phyloP scores from a whole-genome alignment of 148 eudicot species.

The Simmondsia chinensis region DNA sequence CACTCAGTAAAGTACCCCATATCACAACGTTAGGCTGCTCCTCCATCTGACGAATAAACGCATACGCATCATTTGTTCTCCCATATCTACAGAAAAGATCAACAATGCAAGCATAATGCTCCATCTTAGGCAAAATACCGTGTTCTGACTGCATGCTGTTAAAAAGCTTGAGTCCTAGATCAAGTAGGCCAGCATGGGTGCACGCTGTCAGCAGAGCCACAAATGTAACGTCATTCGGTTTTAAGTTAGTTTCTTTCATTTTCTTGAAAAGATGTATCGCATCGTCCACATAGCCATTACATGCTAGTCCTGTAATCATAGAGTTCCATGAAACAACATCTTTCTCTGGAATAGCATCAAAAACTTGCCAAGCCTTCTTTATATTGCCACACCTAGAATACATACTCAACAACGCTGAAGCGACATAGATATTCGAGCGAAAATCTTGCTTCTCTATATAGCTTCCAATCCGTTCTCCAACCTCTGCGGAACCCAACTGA shows the following conservation, averaged over 20 bases:
- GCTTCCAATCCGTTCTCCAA: slow-evolving; percentile 32
- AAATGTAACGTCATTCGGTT: slow-evolving; percentile 45
- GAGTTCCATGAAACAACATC: slow-evolving; percentile 51
- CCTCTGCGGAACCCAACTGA: slow-evolving; percentile 44
- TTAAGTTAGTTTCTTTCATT: slow-evolving; percentile 27
- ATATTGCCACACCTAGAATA: slow-evolving; percentile 44
- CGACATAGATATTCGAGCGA: slow-evolving; percentile 25
- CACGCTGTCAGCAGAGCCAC: slow-evolving; percentile 45
- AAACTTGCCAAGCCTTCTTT: slow-evolving; percentile 30
- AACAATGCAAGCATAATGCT: slow-evolving; percentile 55
- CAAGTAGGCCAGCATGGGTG: slow-evolving; percentile 44
- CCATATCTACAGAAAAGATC: slow-evolving; percentile 46
- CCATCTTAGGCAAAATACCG: slow-evolving; percentile 29
- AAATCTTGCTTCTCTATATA: slow-evolving; percentile 26
- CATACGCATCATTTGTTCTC: slow-evolving; percentile 36
- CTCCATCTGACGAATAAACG: slow-evolving; percentile 38
- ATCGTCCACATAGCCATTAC: slow-evolving; percentile 39
- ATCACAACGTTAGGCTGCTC: slow-evolving; percentile 40
- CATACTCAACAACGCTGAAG: slow-evolving; percentile 44
- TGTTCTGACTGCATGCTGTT: slow-evolving; percentile 29
- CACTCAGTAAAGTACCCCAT: slow-evolving; percentile 52
- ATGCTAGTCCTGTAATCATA: slow-evolving; percentile 46
- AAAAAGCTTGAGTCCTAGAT: slow-evolving; percentile 34
- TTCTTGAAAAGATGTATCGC: slow-evolving; percentile 21
- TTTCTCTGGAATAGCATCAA: slow-evolving; percentile 27